phyloP scores from a whole-genome alignment of 768 basidiomycete species.

The Leucogyrophana mollusca region DNA sequence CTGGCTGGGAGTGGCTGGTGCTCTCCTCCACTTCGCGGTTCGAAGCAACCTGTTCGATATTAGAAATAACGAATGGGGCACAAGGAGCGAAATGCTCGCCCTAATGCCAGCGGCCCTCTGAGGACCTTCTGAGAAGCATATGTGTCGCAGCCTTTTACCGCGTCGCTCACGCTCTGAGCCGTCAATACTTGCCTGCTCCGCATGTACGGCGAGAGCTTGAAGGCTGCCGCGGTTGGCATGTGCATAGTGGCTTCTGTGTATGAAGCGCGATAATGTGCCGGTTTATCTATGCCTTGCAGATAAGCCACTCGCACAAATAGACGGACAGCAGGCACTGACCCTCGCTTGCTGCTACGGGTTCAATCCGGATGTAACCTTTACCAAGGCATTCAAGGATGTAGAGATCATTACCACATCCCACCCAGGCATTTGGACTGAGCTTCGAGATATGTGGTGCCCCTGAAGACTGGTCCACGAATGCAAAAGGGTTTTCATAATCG shows the following conservation, averaged over 20 bases:
- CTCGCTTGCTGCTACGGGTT: conserved; percentile 38
- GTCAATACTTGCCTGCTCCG: conserved; percentile 51
- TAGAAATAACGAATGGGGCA: conserved; percentile 1
- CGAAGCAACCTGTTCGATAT: conserved; percentile 49
- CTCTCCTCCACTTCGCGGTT: conserved; percentile 63
- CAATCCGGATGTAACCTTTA: conserved; percentile 65
- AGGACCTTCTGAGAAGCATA: conserved; percentile 59
- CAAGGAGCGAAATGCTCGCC: conserved; percentile 39
- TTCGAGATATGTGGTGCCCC: conserved; percentile 53
- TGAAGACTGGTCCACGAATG: conserved; percentile 47
- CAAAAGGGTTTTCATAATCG: conserved; percentile 77
- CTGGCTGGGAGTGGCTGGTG: conserved; percentile 62
- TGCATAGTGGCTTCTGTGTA: conserved; percentile 55
- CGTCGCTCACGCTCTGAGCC: conserved; percentile 54
- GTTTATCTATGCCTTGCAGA: conserved; percentile 4
- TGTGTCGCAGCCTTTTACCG: conserved; percentile 68
- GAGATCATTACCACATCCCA: conserved; percentile 67
- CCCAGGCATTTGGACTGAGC: conserved; percentile 71
- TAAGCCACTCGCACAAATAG: not conserved
- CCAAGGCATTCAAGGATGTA: conserved; percentile 78
- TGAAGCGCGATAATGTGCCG: conserved; percentile 44
- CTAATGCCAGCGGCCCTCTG: conserved; percentile 43
- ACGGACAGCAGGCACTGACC: conserved; percentile 21
- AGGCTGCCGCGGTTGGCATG: conserved; percentile 37
- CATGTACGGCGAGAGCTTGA: conserved; percentile 54